These are phyloP conservation scores for Citrus reticulata DNA, from an alignment of 345 rosid genomes.

Conservation along the genomic window DNA sequence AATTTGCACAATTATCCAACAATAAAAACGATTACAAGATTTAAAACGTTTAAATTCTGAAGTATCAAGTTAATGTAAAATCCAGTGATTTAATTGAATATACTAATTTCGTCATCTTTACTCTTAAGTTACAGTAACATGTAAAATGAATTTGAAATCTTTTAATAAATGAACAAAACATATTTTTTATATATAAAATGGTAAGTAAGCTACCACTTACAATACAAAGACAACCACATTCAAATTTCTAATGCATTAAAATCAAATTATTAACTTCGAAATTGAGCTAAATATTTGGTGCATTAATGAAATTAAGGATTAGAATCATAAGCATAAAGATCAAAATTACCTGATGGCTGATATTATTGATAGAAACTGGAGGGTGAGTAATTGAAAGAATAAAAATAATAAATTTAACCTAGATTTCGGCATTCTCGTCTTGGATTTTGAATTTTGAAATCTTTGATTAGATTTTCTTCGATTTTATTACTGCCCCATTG, in stretches of 20 bases:
- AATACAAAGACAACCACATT: background rate
- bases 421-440: slow-evolving; percentile 39
- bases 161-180: background rate
- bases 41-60: background rate
- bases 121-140: background rate
- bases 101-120: too few relatives aligned
- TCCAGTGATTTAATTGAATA: background rate
- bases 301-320: background rate
- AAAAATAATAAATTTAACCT: slow-evolving; percentile 20
- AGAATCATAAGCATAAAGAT: background rate
- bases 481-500: background rate
- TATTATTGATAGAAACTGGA: slow-evolving; percentile 25
- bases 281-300: too few relatives aligned
- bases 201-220: background rate
- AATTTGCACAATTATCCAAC: background rate
- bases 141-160: background rate
- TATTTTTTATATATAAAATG: background rate
- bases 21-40: background rate
- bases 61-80: background rate
- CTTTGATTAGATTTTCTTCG: background rate
- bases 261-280: too few relatives aligned
- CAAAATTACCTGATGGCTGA: slow-evolving; percentile 48
- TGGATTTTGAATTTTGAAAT: background rate
- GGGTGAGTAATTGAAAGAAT: slow-evolving; percentile 31
- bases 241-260: background rate